phyloP scores from a whole-genome alignment of 129 eudicot genomes.

The Tagetes patula region DNA sequence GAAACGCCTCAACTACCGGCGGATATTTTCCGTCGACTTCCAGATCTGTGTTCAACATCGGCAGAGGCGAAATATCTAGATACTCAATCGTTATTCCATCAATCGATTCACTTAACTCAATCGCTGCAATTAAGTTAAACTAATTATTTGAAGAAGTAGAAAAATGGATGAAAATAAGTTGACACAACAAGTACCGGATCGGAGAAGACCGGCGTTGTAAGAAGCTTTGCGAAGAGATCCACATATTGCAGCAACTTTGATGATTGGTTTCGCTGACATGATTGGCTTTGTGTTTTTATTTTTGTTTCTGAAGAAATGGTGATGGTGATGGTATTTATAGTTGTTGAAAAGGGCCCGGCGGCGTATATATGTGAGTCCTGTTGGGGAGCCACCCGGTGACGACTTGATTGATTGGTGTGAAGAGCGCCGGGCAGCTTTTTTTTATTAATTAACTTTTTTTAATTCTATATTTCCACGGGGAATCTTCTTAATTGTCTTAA shows the following conservation, averaged over 20 bases:
- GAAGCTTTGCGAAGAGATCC: conserved; percentile 83
- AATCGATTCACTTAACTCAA: conserved; percentile 39
- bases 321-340: no score
- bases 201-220: conserved; percentile 56
- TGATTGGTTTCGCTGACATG: conserved; percentile 34
- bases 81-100: conserved; percentile 67
- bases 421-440: no score
- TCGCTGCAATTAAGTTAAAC: conserved; percentile 11
- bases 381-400: no score
- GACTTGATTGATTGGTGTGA: no score
- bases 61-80: conserved; percentile 64
- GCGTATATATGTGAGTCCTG: no score
- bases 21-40: conserved; percentile 71
- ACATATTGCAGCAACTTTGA: conserved; percentile 65
- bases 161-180: no score
- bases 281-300: neutral
- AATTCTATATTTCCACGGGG: no score
- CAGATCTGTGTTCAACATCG: conserved; percentile 83
- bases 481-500: no score
- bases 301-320: no score
- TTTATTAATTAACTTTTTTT: no score
- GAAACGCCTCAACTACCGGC: conserved; percentile 67
- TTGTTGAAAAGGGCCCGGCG: no score
- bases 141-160: no score
- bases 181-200: conserved; percentile 46